Percentiles rank a stretch among this genome's conserved stretches.
Evolutionary conservation across 1,139 yeast species (phyloP).

Genomic region (Candida tetrigidarum): DNA sequence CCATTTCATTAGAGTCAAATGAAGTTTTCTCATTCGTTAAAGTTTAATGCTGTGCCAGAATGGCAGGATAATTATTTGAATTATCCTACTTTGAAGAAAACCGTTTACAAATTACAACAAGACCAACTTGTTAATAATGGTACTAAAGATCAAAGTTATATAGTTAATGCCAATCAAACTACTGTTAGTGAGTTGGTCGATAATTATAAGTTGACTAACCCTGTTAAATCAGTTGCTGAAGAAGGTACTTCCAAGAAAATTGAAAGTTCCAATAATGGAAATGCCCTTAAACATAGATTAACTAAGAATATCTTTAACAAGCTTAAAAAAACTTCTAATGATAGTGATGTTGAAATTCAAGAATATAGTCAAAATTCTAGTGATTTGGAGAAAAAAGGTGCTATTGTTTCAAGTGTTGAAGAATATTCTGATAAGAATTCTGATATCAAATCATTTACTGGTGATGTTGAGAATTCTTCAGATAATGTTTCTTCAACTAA

Average conservation of each 20-base stretch:
- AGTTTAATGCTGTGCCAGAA: slow-evolving; percentile 81
- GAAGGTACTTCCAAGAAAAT: slow-evolving; percentile 7
- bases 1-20: slow-evolving; percentile 31
- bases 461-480: slow-evolving; percentile 36
- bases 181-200: slow-evolving; percentile 32
- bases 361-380: slow-evolving; percentile 6
- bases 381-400: slow-evolving; percentile 13
- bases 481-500: slow-evolving; percentile 11
- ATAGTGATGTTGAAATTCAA: slow-evolving; percentile 13
- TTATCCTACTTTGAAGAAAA: slow-evolving; percentile 65
- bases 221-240: not conserved
- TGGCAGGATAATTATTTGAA: slow-evolving; percentile 74
- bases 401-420: slow-evolving; percentile 5
- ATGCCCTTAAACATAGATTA: slow-evolving; percentile 16
- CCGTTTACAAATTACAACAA: slow-evolving; percentile 53
- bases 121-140: slow-evolving; percentile 31
- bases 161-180: slow-evolving; percentile 25
- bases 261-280: slow-evolving; percentile 2
- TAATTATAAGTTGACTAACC: slow-evolving; percentile 12
- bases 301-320: slow-evolving; percentile 14
- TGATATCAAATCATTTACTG: slow-evolving; percentile 22
- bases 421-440: slow-evolving; percentile 12
- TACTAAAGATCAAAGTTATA: slow-evolving; percentile 30
- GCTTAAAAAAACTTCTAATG: slow-evolving; percentile 9
- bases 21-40: slow-evolving; percentile 78